A percentile compares a stretch with the other conserved stretches of the same genome.
Evolutionary conservation across 306 rosid genomes (phyloP).

Genomic region (Boehmeria nivea): DNA sequence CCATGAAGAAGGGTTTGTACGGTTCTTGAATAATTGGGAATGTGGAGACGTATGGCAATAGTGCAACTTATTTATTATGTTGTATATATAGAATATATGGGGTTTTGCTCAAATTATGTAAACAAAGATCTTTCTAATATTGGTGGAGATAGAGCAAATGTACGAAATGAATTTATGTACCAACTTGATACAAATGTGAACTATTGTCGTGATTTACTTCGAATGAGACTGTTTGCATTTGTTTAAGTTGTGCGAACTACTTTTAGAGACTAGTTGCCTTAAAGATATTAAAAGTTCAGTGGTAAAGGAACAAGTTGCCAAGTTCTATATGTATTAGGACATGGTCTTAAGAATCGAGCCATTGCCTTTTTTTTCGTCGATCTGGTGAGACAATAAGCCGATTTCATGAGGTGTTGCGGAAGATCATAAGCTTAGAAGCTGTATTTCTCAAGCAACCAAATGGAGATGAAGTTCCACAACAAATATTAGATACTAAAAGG

Average conservation of each 20-base stretch:
- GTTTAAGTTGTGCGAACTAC: background rate
- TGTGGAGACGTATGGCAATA: no score
- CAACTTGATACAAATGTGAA: no score
- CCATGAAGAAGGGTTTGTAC: no score
- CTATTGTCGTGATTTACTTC: background rate
- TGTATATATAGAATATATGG: no score
- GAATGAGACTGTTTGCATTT: background rate
- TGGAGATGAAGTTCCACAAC: background rate
- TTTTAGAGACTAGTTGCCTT: background rate
- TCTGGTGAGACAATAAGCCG: background rate
- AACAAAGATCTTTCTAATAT: no score
- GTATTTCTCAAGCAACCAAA: background rate
- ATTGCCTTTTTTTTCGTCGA: background rate
- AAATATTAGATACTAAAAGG: background rate
- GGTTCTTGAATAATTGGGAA: no score
- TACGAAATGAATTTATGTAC: no score
- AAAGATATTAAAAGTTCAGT: background rate
- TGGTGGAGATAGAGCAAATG: no score
- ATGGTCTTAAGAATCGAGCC: background rate
- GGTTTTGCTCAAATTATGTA: no score
- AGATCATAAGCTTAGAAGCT: background rate
- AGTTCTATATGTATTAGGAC: background rate
- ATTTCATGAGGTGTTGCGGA: background rate
- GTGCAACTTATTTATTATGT: no score
- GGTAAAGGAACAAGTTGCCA: background rate